Evolutionary conservation across 495 filamentous ascomycete species (phyloP), one percentile per base, ranked within the genome.

Genomic region (Pyrenula aspistea): DNA sequence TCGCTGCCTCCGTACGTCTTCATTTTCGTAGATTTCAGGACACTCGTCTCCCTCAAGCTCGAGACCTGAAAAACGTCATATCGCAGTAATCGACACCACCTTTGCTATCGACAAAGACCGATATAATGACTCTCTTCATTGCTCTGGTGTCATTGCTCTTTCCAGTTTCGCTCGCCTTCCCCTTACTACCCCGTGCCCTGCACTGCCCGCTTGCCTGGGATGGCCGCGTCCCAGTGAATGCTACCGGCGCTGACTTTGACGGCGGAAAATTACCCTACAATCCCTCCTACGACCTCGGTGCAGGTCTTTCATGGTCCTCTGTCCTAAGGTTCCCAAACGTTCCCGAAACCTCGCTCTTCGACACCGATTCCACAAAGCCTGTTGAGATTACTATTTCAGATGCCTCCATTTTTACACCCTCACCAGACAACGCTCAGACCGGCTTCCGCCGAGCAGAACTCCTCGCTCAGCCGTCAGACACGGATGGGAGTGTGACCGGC

Each of bases 361-460:
- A 42, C 4, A 4, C 31, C 31, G 31, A 15, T 15, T 15, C 4
- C 31, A 42, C 31, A 42, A 42, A 42, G 15, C 31, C 31, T 15
- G 31, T 42, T 15, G 31, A 42, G 15, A 15, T 42, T 15, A 42
- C 31, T 15, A 42, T 42, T 15, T 42, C 31, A 4, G 78, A 82
- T 67, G 57, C 66, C 55, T 76, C 71, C 57, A 77, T 82, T 62
- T 82, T 82, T 65, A 54, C 61, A 1, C 65, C 69, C 19, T 66
- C 67, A 12, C 59, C 67, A 2, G 59, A 51, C 1, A 71, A 72
- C 61, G 67, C 64, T 2, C 79, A 82, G 63, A 63, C 71, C 24
- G 79, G 79, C 49, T 83, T 83, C 70, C 75, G 79, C 15, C 70
- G 78, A 22, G 77, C 74, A 11, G 79, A 77, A 15, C 67, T 82